A percentile compares a stretch with the other conserved stretches of the same genome.
phyloP scores from a whole-genome alignment of 1,284 basidiomycete species.

The Anthracocystis panici-leucophaei region DNA sequence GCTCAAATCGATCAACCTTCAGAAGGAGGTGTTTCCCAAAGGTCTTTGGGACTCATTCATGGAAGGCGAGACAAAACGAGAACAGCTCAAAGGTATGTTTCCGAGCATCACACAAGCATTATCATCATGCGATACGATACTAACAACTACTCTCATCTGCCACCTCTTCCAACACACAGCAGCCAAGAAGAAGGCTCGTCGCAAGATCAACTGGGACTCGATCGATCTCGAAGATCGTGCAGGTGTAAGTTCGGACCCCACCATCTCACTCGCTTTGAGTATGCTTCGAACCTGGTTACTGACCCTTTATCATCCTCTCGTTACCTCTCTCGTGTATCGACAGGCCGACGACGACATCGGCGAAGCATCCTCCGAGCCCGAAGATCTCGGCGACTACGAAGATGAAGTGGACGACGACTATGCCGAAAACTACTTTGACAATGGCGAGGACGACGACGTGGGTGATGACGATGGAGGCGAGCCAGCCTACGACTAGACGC shows the following conservation, averaged over 20 bases:
- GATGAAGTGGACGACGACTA: constrained; percentile 69
- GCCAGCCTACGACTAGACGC: constrained; percentile 57
- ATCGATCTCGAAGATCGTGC: constrained; percentile 57
- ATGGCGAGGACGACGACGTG: constrained; percentile 65
- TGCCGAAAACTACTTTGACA: constrained; percentile 68
- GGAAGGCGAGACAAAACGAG: constrained; percentile 58
- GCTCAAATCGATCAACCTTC: constrained; percentile 54
- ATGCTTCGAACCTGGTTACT: neutral
- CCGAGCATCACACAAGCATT: neutral
- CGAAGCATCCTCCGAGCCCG: constrained; percentile 58
- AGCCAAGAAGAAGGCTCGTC: constrained; percentile 42
- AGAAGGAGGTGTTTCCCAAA: constrained; percentile 62
- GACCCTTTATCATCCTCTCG: neutral
- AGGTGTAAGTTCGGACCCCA: constrained; percentile 5
- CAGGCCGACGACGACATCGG: constrained; percentile 55
- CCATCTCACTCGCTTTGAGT: neutral
- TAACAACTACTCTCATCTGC: neutral
- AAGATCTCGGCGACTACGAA: constrained; percentile 65
- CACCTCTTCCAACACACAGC: neutral
- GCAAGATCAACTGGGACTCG: constrained; percentile 62
- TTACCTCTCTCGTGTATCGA: neutral
- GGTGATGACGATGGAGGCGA: constrained; percentile 62
- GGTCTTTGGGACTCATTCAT: constrained; percentile 66
- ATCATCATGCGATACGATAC: neutral
- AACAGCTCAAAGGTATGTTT: constrained; percentile 33